Percentiles rank a stretch among this genome's conserved stretches.
phyloP scores from a whole-genome alignment of 78 protist species.

The Dictyostelium discoideum region DNA sequence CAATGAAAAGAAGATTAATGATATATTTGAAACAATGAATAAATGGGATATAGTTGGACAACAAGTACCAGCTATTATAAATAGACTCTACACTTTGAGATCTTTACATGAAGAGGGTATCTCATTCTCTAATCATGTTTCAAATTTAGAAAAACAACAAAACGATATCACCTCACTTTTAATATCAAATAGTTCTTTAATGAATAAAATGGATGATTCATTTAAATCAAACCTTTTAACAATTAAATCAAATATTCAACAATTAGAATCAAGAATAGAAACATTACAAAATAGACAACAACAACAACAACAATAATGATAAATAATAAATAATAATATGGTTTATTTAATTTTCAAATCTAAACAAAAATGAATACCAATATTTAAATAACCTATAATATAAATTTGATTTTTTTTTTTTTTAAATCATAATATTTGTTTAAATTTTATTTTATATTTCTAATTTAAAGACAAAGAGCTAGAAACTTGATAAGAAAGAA shows the following conservation, averaged over 20 bases:
- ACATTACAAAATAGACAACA: neutral
- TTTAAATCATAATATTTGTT: too few species aligned
- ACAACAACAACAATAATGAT: neutral
- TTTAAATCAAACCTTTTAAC: slow-evolving; percentile 52
- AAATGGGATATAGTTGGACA: slow-evolving; percentile 66
- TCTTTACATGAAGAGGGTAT: slow-evolving; percentile 79
- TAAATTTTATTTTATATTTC: too few species aligned
- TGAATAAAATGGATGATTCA: slow-evolving; percentile 79
- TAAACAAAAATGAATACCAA: too few species aligned
- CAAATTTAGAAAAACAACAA: slow-evolving; percentile 66
- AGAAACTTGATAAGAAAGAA: too few species aligned
- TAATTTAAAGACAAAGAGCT: too few species aligned
- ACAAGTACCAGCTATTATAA: slow-evolving; percentile 72
- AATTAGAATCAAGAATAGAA: slow-evolving; percentile 64
- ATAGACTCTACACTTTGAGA: slow-evolving; percentile 68
- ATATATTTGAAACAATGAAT: slow-evolving; percentile 58
- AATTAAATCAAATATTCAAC: slow-evolving; percentile 59
- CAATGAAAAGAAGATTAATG: slow-evolving; percentile 66
- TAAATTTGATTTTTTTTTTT: too few species aligned
- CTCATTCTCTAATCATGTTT: slow-evolving; percentile 53
- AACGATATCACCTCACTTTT: slow-evolving; percentile 49
- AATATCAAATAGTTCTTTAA: slow-evolving; percentile 38
- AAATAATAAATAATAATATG: too few species aligned
- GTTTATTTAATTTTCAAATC: too few species aligned
- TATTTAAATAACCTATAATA: too few species aligned